These are phyloP conservation scores for Rauvolfia tetraphylla DNA, from an alignment of 257 asterid species.

Conservation along the genomic window DNA sequence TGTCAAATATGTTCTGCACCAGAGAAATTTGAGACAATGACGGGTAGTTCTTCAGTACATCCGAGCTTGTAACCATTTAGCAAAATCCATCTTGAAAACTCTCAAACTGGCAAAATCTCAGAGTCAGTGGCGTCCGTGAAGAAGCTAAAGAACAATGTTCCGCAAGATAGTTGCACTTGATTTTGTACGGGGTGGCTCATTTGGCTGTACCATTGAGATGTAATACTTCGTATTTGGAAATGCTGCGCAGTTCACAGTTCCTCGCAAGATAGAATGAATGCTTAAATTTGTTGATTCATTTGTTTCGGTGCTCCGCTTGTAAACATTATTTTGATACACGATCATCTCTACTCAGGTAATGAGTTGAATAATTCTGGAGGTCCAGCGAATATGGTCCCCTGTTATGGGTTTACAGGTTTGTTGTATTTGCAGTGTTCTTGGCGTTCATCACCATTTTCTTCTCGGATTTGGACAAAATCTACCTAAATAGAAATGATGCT, in stretches of 20 bases:
- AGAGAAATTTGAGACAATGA: conserved; percentile 25
- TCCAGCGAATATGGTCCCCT: too few species aligned
- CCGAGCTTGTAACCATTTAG: too few species aligned
- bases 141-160: neutral
- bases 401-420: neutral
- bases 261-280: too few species aligned
- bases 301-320: neutral
- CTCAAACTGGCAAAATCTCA: neutral
- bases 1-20: conserved; percentile 51
- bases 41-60: neutral
- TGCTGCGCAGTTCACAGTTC: too few species aligned
- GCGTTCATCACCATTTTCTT: neutral
- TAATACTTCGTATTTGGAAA: too few species aligned
- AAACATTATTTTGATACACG: neutral
- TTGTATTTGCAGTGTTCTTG: neutral
- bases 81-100: neutral
- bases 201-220: too few species aligned
- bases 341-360: neutral
- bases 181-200: neutral
- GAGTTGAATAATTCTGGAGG: neutral
- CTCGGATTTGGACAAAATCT: neutral
- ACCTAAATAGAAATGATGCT: neutral
- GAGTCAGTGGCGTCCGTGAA: neutral
- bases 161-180: neutral
- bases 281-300: neutral